phyloP scores from a whole-genome alignment of 805 yeast genomes.

The Wickerhamomyces xylosicus region DNA sequence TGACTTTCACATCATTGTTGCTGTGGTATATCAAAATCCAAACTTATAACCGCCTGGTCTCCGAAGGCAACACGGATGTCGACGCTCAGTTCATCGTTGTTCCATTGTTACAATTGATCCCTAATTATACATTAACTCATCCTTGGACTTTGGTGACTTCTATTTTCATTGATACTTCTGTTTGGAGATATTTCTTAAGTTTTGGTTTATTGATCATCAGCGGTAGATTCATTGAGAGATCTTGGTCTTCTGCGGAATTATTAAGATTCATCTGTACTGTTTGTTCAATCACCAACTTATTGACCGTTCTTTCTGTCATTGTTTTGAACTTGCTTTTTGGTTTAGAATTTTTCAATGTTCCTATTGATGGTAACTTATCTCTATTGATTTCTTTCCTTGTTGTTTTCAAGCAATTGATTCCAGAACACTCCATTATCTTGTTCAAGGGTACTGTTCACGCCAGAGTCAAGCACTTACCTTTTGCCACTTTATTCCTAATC shows the following conservation, averaged over 20 bases:
- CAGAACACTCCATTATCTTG: constrained; percentile 45
- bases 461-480: constrained; percentile 57
- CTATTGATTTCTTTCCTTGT: constrained; percentile 49
- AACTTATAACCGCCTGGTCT: constrained; percentile 19
- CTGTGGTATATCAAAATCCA: constrained; percentile 32
- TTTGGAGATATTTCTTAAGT: constrained; percentile 36
- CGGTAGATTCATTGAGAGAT: constrained; percentile 54
- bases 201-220: constrained; percentile 41
- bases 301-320: constrained; percentile 18
- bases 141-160: constrained; percentile 61
- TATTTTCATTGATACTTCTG: constrained; percentile 50
- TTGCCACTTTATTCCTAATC: constrained; percentile 24
- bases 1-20: constrained; percentile 28
- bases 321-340: constrained; percentile 16
- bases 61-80: constrained; percentile 15
- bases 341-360: constrained; percentile 25
- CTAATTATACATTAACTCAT: constrained; percentile 38
- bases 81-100: constrained; percentile 34
- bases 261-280: constrained; percentile 34
- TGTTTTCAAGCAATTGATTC: constrained; percentile 55
- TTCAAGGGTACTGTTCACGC: constrained; percentile 36
- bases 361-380: constrained; percentile 44
- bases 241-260: constrained; percentile 52
- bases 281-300: constrained; percentile 45
- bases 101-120: constrained; percentile 57